Evolutionary conservation across 768 basidiomycete genomes (phyloP), one percentile per base, ranked within the genome.

Genomic region (Paxillus ammoniavirescens): DNA sequence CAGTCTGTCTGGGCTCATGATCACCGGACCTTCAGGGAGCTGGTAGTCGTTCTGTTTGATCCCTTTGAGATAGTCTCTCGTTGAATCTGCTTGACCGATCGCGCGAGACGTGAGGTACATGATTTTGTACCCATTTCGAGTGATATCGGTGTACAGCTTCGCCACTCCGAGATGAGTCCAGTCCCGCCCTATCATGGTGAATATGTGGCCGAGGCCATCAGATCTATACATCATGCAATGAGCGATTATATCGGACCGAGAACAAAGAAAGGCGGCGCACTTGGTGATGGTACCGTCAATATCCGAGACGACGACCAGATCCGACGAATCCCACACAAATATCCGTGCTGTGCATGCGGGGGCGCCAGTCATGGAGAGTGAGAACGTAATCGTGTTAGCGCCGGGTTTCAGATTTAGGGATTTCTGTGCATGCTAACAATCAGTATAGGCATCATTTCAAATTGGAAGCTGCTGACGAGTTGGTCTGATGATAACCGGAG

Each of bases 251-350:
- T 37, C 15, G 6, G 17, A 42, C 17, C 7, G 44, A 37, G 4
- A 31, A 30, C 8, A 15, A 47, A 42, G 33, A 14, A 52, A 55
- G 30, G 64, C 80, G 18, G 64, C 82, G 21, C 59, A 96, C 93
- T 98, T 98, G 8, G 97, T 99, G 65, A 99, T 99, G 1, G 96
- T 99, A 6, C 97, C 97, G 65, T 99, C 97, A 56, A 99, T 98
- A 65, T 99, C 97, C 40, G 94, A 97, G 38, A 99, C 84, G 23
- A 99, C 90, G 18, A 99, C 83, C 3, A 81, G 79, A 64, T 97
- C 94, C 2, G 85, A 86, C n/a, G 86, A 82, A 53, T 98, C 91
- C 95, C 94, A 98, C 21, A 98, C 78, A 61, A 99, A 99, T 56
- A 99, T 91, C 5, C 93, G 81, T 17, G 97, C 92, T 2, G 93